These are phyloP conservation scores for Chaetomium fimeti DNA, from an alignment of 495 filamentous ascomycete species.

Conservation along the genomic window DNA sequence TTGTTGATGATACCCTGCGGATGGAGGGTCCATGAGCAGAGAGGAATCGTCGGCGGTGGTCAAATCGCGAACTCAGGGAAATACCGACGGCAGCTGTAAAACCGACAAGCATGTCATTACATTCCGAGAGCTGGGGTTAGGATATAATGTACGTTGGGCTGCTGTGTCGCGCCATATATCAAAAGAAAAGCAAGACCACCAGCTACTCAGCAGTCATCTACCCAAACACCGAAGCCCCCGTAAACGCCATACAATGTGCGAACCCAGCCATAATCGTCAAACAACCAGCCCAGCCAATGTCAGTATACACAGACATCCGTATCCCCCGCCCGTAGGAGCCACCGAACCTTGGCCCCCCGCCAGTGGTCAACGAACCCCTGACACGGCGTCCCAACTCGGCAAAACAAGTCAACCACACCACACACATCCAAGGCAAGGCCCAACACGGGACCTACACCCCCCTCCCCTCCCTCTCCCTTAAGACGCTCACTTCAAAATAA, in stretches of 20 bases:
- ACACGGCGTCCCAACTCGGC: too few species aligned
- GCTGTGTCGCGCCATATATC: not conserved
- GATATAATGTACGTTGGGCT: not conserved
- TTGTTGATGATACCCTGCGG: not conserved
- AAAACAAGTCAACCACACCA: too few species aligned
- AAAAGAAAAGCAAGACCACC: not conserved
- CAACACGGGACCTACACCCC: not conserved
- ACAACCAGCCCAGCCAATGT: not conserved
- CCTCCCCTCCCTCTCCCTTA: not conserved
- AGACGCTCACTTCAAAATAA: conserved; percentile 63
- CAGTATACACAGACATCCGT: too few species aligned
- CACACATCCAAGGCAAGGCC: not conserved
- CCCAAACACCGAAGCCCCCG: not conserved
- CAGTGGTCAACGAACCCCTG: too few species aligned
- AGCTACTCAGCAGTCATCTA: not conserved
- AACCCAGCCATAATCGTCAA: not conserved
- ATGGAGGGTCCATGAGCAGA: not conserved
- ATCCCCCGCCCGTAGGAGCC: too few species aligned
- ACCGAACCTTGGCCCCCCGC: too few species aligned
- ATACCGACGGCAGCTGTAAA: too few species aligned
- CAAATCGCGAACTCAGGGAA: too few species aligned
- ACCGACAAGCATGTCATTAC: too few species aligned
- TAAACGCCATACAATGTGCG: not conserved
- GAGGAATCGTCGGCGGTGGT: too few species aligned
- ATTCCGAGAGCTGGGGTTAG: too few species aligned